A percentile compares a stretch with the other conserved stretches of the same genome.
Evolutionary conservation across 2,329 filamentous ascomycete species (phyloP).

Genomic region (Rutstroemia sydowiana): DNA sequence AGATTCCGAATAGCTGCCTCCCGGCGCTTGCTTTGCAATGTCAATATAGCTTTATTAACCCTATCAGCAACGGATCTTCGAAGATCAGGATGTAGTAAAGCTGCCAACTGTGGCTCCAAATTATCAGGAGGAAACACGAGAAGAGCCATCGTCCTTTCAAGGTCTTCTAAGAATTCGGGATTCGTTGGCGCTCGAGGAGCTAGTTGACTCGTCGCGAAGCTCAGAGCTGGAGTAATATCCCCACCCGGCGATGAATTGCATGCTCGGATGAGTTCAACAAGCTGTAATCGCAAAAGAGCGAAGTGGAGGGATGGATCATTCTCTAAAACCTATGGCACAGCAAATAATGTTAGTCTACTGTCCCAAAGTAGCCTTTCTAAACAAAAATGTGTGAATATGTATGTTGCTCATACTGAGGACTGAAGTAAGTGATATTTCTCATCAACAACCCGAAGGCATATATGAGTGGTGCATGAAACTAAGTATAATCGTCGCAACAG

Average conservation of each 20-base stretch:
- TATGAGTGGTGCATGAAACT: constrained; percentile 99
- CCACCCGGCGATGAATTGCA: constrained; percentile 59
- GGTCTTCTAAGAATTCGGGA: constrained; percentile 71
- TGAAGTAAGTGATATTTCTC: constrained; percentile 74
- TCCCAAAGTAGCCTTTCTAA: constrained; percentile 2
- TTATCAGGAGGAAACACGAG: constrained; percentile 81
- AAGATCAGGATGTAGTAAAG: constrained; percentile 70
- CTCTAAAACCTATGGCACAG: constrained; percentile 62
- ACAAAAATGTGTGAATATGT: constrained; percentile 11
- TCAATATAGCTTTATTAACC: constrained; percentile 84
- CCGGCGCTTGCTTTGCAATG: constrained; percentile 61
- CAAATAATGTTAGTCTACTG: not conserved
- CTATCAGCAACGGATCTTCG: constrained; percentile 75
- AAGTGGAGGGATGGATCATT: constrained; percentile 79
- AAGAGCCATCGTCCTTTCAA: constrained; percentile 89
- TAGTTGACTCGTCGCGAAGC: constrained; percentile 81
- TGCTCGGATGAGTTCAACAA: constrained; percentile 83
- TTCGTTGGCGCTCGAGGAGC: constrained; percentile 81
- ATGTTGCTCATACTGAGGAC: constrained; percentile 73
- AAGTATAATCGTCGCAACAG: constrained; percentile 86
- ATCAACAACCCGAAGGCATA: constrained; percentile 78
- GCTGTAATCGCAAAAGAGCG: constrained; percentile 77
- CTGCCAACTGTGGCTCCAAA: constrained; percentile 66
- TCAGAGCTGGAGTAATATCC: constrained; percentile 68
- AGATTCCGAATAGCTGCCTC: constrained; percentile 79